phyloP scores from a whole-genome alignment of 139 green algal genomes.

The Yamagishiella unicocca region DNA sequence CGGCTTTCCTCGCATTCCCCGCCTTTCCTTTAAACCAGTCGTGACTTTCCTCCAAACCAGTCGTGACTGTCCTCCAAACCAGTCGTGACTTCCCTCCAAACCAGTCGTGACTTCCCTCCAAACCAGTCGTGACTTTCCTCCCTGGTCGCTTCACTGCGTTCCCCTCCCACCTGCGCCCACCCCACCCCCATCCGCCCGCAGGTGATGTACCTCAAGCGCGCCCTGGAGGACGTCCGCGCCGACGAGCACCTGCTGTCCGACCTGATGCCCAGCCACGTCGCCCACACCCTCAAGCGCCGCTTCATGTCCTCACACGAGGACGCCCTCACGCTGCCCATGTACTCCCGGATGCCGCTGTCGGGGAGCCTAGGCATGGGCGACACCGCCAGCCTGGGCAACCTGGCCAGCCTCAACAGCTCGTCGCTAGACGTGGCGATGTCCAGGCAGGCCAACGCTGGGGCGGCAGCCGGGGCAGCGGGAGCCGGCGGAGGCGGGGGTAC shows the following conservation, averaged over 20 bases:
- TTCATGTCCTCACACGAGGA: constrained; percentile 37
- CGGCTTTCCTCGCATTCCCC: too few species aligned
- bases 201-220: constrained; percentile 44
- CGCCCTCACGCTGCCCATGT: constrained; percentile 30
- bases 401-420: not conserved
- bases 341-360: not conserved
- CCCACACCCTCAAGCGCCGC: constrained; percentile 43
- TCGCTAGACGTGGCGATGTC: not conserved
- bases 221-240: constrained; percentile 37
- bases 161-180: too few species aligned
- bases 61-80: too few species aligned
- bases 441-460: not conserved
- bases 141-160: too few species aligned
- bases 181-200: not conserved
- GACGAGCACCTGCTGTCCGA: constrained; percentile 43
- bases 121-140: too few species aligned
- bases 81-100: too few species aligned
- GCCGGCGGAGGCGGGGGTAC: not conserved
- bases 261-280: constrained; percentile 43
- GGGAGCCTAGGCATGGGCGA: not conserved
- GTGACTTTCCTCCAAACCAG: too few species aligned
- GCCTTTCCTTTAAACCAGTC: too few species aligned
- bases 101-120: too few species aligned
- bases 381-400: not conserved
- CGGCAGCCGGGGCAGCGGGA: not conserved